A percentile compares a stretch with the other conserved stretches of the same genome.
phyloP scores from a whole-genome alignment of 2,329 filamentous ascomycete species.

The Diaporthe batatas region DNA sequence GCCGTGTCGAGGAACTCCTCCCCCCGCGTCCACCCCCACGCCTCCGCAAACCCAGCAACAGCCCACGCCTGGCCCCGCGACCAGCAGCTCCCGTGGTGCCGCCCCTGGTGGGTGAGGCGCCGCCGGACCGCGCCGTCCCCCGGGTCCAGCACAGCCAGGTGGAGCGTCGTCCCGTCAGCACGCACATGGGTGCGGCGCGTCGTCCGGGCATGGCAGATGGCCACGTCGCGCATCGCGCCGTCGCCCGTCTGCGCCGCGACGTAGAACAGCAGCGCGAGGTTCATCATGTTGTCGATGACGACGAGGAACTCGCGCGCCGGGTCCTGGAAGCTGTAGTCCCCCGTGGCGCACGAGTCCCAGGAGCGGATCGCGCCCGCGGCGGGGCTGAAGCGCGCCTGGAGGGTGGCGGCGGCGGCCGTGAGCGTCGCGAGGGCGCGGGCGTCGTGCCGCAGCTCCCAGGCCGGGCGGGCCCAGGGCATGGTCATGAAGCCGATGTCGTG shows the following conservation, averaged over 20 bases:
- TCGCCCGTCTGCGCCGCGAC: constrained; percentile 51
- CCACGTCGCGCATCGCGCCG: constrained; percentile 50
- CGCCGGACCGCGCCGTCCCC: constrained; percentile 54
- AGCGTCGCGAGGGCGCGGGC: constrained; percentile 52
- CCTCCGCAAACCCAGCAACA: constrained; percentile 61
- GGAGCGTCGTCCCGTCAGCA: constrained; percentile 53
- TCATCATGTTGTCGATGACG: constrained; percentile 58
- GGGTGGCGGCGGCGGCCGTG: constrained; percentile 39
- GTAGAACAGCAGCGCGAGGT: constrained; percentile 59
- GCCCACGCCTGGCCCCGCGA: constrained; percentile 63
- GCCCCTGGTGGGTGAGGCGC: constrained; percentile 63
- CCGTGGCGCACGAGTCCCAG: constrained; percentile 60
- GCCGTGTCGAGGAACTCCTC: constrained; percentile 58
- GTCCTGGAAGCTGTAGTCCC: constrained; percentile 54
- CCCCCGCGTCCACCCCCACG: constrained; percentile 61
- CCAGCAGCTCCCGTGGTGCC: constrained; percentile 59
- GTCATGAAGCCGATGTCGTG: constrained; percentile 62
- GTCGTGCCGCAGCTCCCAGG: constrained; percentile 57
- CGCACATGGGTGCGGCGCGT: constrained; percentile 57
- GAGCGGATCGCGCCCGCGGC: constrained; percentile 54
- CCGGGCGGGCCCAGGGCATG: constrained; percentile 53
- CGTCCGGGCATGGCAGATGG: constrained; percentile 55
- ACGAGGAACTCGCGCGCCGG: constrained; percentile 54
- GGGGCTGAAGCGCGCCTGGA: constrained; percentile 54
- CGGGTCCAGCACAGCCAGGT: constrained; percentile 45